Evolutionary conservation across 345 rosid species (phyloP), one percentile per base, ranked within the genome.

Genomic region (Arabidopsis suecica): DNA sequence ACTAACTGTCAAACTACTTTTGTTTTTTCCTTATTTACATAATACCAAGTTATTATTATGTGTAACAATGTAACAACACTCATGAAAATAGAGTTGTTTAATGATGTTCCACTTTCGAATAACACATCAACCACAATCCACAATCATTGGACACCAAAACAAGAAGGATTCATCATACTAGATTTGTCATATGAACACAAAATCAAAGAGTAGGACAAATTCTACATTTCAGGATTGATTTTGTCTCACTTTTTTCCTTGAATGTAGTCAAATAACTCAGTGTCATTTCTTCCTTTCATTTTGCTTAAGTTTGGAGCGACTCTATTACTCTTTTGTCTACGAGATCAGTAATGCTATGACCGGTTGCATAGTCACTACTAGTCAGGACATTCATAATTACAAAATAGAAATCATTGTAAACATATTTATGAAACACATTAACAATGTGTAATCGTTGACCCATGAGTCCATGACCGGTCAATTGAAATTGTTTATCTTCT

Each of bases 1-100:
- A 86, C 78, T 88, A 76, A 85, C 18, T 54, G 56, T 63, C 50
- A 16, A 32, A 14, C 38, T 20, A 32, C 61, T 20, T 30, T 2
- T 7, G 5, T 36, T 0, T 44, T 13, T 5, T 9, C 7, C 14
- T 25, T 45, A 12, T 1, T 44, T 34, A 23, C 72, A 42, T 42
- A 54, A 9, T 48, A 50, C 34, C 0, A 66, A 37, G 65, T 3
- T n/a, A 2, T 8, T 49, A 59, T 68, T 50, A 6, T 60, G 32
- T 67, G 78, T 14, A 59, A 34, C 37, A 6, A 25, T 68, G 40
- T 16, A 45, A 32, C 2, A 8, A 4, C 47, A 36, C 34, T 49
- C 8, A 22, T 36, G 20, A 34, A 32, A 12, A 56, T 44, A 57
- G 6, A 33, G 48, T 32, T 70, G 4, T 44, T 57, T 2, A 33